Base-by-base conservation (phyloP, 805 yeast genomes). In the Wickerhamiella musiphila region DNA sequence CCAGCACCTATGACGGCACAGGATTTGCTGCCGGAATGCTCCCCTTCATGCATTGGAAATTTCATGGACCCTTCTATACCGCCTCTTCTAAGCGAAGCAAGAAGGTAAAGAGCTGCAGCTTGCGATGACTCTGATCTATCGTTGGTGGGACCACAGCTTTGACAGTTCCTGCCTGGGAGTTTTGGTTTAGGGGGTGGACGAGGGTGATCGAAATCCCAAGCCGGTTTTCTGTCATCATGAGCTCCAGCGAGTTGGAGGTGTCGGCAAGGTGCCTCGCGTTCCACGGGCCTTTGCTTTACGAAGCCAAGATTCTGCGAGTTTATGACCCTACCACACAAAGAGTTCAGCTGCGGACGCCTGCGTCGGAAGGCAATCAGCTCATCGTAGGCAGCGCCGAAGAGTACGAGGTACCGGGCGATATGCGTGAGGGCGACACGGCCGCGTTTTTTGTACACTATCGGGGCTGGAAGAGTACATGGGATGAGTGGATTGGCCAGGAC, bases 381-480 rank as follows among this genome's bases (percentile, higher is more conserved):
- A 18, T 17, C 6, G 30, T 13, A 10, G 13, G n/a, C 19, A 27
- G 30, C 24, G 31, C 40, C 23, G 18, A 33, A 18, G 46, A 57
- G 10, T 58, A 56, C 14, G 51, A 47, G 14, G 22, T 26, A 32
- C 38, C 45, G 10, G 47, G 45, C 11, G 17, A 18, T 3, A 17
- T 28, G 4, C 14, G 19, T 1, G 52, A 44, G 12, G 63, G 57
- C 18, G 52, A 45, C 13, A 56, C 54, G 25, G 42, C 44, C 14
- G 62, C 72, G 19, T 84, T 71, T 53, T 73, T 61, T 42, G 69
- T 86, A 12, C 98, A 90, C 49, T 86, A 86, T 54, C 77, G 75
- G 43, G 96, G 98, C 3, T 86, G 98, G 98, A 86, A 84, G 47
- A 55, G 74, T 12, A 73, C 83, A 36, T 86, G 94, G 94, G 96